Evolutionary conservation across 2,329 filamentous ascomycete genomes (phyloP).

Genomic region (Polychaeton citri): DNA sequence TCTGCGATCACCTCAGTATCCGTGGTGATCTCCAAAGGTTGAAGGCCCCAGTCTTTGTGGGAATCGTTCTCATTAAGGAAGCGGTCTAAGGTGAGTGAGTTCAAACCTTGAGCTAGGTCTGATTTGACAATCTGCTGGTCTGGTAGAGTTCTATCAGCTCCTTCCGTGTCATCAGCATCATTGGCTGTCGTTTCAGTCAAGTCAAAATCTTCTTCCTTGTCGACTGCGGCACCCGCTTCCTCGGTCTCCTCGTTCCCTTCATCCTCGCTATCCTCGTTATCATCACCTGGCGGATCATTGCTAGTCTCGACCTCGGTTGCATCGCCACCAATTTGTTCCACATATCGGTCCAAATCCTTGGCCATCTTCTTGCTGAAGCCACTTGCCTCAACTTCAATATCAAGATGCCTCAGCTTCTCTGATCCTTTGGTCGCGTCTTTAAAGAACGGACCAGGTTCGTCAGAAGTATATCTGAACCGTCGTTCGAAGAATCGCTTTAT

Average conservation of each 20-base stretch:
- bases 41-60: constrained; percentile 11
- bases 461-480: constrained; percentile 74
- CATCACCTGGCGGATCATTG: constrained; percentile 25
- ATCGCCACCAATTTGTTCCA: constrained; percentile 55
- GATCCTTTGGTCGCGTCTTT: constrained; percentile 57
- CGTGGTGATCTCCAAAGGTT: constrained; percentile 17
- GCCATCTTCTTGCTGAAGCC: constrained; percentile 96
- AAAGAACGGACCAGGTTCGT: constrained; percentile 74
- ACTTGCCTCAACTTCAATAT: constrained; percentile 80
- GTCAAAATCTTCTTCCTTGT: constrained; percentile 3
- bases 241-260: constrained; percentile 15
- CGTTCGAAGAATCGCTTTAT: constrained; percentile 89
- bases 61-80: constrained; percentile 7
- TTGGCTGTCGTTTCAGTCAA: constrained; percentile 1
- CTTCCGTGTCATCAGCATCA: constrained; percentile 5
- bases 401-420: constrained; percentile 56
- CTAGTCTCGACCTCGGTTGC: constrained; percentile 20
- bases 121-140: constrained; percentile 10
- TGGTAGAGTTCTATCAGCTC: constrained; percentile 2
- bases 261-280: constrained; percentile 24
- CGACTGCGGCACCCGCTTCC: constrained; percentile 7
- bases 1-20: constrained; percentile 15
- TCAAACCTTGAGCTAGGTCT: constrained; percentile 8
- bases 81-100: constrained; percentile 7
- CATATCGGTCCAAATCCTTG: constrained; percentile 83